A percentile compares a stretch with the other conserved stretches of the same genome.
phyloP scores from a whole-genome alignment of 2,329 filamentous ascomycete species.

The Septoria petroselini region DNA sequence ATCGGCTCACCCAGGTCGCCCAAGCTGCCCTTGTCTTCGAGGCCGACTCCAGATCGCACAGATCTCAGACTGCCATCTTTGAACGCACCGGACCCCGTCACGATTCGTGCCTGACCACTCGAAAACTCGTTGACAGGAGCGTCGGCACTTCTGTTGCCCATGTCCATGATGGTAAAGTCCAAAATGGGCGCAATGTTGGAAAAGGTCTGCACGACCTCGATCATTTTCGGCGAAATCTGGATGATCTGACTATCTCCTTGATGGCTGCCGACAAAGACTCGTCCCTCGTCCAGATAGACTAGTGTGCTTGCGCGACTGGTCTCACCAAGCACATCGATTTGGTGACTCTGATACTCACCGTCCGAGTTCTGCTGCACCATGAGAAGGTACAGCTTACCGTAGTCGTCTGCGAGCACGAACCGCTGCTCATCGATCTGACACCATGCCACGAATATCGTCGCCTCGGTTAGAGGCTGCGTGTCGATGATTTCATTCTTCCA shows the following conservation, averaged over 20 bases:
- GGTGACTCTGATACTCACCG: slow-evolving; percentile 68
- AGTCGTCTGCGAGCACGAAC: slow-evolving; percentile 90
- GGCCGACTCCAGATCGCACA: slow-evolving; percentile 86
- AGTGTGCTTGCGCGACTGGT: slow-evolving; percentile 75
- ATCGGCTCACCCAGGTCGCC: slow-evolving; percentile 62
- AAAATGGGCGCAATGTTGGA: slow-evolving; percentile 86
- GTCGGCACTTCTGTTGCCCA: slow-evolving; percentile 79
- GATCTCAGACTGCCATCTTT: slow-evolving; percentile 84
- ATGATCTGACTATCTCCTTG: slow-evolving; percentile 88
- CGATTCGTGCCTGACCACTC: slow-evolving; percentile 87
- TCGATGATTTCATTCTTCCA: slow-evolving; percentile 62
- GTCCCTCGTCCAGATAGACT: slow-evolving; percentile 69
- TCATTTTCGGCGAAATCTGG: slow-evolving; percentile 54
- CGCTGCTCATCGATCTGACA: slow-evolving; percentile 74
- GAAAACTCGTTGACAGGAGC: slow-evolving; percentile 84
- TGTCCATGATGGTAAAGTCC: slow-evolving; percentile 94
- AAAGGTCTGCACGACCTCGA: slow-evolving; percentile 70
- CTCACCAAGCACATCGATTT: slow-evolving; percentile 62
- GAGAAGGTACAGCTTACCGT: slow-evolving; percentile 79
- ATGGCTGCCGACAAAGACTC: slow-evolving; percentile 86
- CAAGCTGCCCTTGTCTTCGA: slow-evolving; percentile 64
- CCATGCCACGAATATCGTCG: slow-evolving; percentile 90
- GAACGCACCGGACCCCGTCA: slow-evolving; percentile 87
- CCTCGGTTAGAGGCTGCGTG: slow-evolving; percentile 63
- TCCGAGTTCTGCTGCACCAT: slow-evolving; percentile 66